Conservation (phyloP, 768 basidiomycete genomes). For the Macrolepiota fuliginosa region DNA sequence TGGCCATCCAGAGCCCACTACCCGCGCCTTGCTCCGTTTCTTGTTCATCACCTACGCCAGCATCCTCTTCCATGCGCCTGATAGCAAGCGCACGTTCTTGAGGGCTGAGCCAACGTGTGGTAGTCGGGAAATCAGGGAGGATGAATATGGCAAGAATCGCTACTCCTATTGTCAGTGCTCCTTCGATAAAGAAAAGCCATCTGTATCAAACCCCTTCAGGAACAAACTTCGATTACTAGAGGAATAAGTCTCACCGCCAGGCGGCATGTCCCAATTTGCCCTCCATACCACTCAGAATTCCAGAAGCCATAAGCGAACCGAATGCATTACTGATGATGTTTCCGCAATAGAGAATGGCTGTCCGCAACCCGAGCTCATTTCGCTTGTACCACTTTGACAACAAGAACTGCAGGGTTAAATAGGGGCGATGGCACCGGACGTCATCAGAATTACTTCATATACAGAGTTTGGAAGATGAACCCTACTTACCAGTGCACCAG, state of each 20-base stretch:
- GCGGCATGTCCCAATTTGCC: conserved; percentile 71
- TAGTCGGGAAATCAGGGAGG: conserved; percentile 82
- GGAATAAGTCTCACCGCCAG: conserved; percentile 58
- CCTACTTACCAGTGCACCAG: conserved; percentile 45
- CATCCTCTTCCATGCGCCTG: conserved; percentile 66
- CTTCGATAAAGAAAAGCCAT: conserved; percentile 81
- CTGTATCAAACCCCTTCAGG: conserved; percentile 27
- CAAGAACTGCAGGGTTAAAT: conserved; percentile 38
- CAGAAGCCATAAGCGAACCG: conserved; percentile 79
- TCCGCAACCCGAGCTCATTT: conserved; percentile 71
- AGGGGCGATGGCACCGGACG: not conserved
- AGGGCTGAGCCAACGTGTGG: conserved; percentile 57
- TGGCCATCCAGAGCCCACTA: conserved; percentile 57
- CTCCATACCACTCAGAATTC: conserved; percentile 73
- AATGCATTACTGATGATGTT: conserved; percentile 85
- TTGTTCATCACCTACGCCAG: conserved; percentile 48
- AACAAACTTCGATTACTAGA: not conserved
- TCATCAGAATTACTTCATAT: conserved; percentile 5
- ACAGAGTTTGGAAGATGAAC: not conserved
- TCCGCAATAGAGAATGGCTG: conserved; percentile 71
- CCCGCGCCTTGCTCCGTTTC: conserved; percentile 34
- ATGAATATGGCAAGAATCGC: conserved; percentile 59
- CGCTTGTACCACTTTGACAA: conserved; percentile 80
- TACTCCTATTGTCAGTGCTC: conserved; percentile 55
- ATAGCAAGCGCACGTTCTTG: conserved; percentile 61